A percentile compares a stretch with the other conserved stretches of the same genome.
Conservation (phyloP, 192 early-diverging fungal genomes). For the Backusella tarrabulga region DNA sequence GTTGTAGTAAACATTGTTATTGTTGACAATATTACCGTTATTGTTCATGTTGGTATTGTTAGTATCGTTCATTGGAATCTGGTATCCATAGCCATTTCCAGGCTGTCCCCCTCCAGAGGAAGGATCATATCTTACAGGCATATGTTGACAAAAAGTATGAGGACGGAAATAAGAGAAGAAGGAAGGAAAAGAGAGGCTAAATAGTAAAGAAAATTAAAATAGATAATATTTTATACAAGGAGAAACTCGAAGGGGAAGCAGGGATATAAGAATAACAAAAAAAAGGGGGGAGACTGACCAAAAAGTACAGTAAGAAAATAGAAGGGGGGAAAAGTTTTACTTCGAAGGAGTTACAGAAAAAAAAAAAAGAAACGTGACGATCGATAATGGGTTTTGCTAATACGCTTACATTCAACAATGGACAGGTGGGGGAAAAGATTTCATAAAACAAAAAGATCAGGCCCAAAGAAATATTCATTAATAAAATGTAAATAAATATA, state of each 20-base stretch:
- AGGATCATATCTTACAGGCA: constrained; percentile 13
- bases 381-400: not conserved
- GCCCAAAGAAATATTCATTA: not conserved
- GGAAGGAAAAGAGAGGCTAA: not conserved
- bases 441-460: not conserved
- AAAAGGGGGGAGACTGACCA: not conserved
- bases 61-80: not conserved
- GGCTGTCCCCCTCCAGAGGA: constrained; percentile 6
- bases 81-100: not conserved
- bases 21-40: not conserved
- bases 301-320: not conserved
- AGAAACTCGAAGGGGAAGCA: not conserved
- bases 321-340: not conserved
- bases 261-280: not conserved
- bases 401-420: not conserved
- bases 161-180: not conserved
- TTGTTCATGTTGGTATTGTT: not conserved
- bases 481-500: not conserved
- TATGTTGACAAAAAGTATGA: not conserved
- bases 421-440: not conserved
- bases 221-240: not conserved
- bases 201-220: constrained; percentile 7
- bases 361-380: not conserved
- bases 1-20: not conserved
- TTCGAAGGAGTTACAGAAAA: not conserved